phyloP scores from a whole-genome alignment of 495 filamentous ascomycete species.

The Hypoxylon intermedium region DNA sequence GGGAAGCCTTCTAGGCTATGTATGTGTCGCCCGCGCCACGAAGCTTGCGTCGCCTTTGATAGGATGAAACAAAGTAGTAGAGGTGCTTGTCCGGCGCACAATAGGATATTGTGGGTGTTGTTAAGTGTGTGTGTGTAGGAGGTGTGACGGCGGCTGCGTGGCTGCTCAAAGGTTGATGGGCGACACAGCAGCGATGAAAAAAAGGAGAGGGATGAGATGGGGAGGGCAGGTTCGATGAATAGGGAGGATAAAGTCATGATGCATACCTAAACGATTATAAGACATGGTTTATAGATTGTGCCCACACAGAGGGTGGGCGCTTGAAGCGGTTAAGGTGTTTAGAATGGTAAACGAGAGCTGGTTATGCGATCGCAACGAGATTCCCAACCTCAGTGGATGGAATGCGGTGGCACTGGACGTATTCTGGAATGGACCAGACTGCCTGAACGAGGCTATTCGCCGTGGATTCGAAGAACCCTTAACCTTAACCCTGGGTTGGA shows the following conservation, averaged over 20 bases:
- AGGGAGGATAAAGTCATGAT: conserved; percentile 30
- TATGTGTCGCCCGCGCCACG: conserved; percentile 45
- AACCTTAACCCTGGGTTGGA: conserved; percentile 27
- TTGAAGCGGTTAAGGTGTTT: conserved; percentile 27
- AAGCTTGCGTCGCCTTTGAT: conserved; percentile 25
- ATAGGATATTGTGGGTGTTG: conserved; percentile 10
- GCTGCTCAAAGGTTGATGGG: conserved; percentile 12
- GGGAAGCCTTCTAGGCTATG: conserved; percentile 7
- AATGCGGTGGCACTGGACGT: conserved; percentile 11
- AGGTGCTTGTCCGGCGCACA: conserved; percentile 14
- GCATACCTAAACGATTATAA: conserved; percentile 78
- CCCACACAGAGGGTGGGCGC: conserved; percentile 29
- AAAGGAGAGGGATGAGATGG: conserved; percentile 8
- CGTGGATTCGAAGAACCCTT: conserved; percentile 17
- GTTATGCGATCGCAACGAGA: too few species aligned
- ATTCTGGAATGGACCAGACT: conserved; percentile 10
- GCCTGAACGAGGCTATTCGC: conserved; percentile 12
- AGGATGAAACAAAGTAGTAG: conserved; percentile 15
- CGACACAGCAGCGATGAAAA: conserved; percentile 22
- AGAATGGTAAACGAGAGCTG: conserved; percentile 28
- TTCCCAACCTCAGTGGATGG: conserved; percentile 10
- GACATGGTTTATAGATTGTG: conserved; percentile 56
- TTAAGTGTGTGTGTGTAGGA: conserved; percentile 7
- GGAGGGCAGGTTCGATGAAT: conserved; percentile 1
- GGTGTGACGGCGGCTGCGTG: conserved; percentile 21